A percentile compares a stretch with the other conserved stretches of the same genome.
Evolutionary conservation across 169 alveolate species (phyloP).

Genomic region (Cryptosporidium sp.): DNA sequence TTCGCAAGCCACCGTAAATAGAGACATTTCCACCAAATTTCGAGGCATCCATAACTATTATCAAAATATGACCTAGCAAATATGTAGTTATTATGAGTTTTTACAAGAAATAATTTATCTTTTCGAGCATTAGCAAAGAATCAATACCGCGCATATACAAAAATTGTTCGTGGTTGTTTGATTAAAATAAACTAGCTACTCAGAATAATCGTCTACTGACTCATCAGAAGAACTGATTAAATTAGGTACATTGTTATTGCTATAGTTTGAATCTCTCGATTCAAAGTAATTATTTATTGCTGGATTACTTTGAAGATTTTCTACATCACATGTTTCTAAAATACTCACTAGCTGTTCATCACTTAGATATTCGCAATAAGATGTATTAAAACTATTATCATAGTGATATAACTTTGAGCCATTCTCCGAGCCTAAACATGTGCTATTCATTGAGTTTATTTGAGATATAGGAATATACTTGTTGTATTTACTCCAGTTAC

Average conservation of each 20-base stretch:
- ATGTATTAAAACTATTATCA: not conserved
- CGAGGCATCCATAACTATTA: not conserved
- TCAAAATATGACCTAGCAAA: not conserved
- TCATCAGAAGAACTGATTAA: slow-evolving; percentile 26
- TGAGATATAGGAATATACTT: slow-evolving; percentile 2
- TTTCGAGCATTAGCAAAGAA: not conserved
- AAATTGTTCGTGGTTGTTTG: not conserved
- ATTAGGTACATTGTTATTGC: not conserved
- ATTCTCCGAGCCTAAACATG: not conserved
- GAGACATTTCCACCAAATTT: not conserved
- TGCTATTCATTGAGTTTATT: not conserved
- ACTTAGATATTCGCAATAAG: slow-evolving; percentile 31
- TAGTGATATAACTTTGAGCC: not conserved
- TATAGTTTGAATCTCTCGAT: not conserved
- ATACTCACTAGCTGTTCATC: slow-evolving; percentile 72
- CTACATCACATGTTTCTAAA: slow-evolving; percentile 60
- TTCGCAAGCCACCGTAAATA: not conserved
- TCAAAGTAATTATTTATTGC: not conserved
- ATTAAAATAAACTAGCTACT: not conserved
- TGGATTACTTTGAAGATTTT: not conserved
- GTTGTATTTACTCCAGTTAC: slow-evolving; percentile 15
- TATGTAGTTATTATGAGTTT: no score
- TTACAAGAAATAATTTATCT: not conserved
- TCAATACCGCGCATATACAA: not conserved
- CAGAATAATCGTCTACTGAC: slow-evolving; percentile 35